These are phyloP conservation scores for Pyrus bretschneideri DNA, from an alignment of 306 rosid genomes.

Conservation along the genomic window DNA sequence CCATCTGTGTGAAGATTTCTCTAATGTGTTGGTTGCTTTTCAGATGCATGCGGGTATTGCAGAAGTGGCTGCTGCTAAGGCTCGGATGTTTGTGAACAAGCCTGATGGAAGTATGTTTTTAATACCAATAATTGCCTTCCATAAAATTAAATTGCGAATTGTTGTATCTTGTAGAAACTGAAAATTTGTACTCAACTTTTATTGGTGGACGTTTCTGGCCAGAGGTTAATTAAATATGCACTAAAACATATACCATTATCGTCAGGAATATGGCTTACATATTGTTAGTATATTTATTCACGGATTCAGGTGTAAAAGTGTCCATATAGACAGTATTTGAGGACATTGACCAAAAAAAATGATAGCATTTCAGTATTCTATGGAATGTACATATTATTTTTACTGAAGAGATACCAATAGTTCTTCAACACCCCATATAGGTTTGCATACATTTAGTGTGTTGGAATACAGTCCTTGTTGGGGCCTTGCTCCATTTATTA, in stretches of 20 bases:
- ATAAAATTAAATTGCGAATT: constrained; percentile 1
- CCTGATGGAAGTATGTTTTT: constrained; percentile 88
- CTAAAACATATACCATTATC: neutral
- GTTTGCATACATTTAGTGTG: neutral
- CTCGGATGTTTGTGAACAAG: constrained; percentile 95
- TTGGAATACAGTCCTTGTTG: neutral
- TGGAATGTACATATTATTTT: neutral
- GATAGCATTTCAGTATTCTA: neutral
- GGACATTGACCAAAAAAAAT: neutral
- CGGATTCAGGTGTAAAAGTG: neutral
- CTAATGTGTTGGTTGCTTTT: constrained; percentile 19
- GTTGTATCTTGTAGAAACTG: neutral
- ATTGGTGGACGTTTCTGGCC: neutral
- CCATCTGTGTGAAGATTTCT: constrained; percentile 6
- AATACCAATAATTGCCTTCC: constrained; percentile 8
- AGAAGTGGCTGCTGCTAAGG: constrained; percentile 99
- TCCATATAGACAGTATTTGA: neutral
- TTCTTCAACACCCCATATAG: neutral
- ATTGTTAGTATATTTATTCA: neutral
- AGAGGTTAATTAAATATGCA: neutral
- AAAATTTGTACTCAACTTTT: neutral
- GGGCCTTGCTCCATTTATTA: neutral
- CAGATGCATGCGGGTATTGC: constrained; percentile 94
- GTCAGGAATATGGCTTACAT: neutral
- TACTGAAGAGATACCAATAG: neutral